Base-by-base conservation (phyloP, 495 filamentous ascomycete species). In the Penicillium cataractarum region DNA sequence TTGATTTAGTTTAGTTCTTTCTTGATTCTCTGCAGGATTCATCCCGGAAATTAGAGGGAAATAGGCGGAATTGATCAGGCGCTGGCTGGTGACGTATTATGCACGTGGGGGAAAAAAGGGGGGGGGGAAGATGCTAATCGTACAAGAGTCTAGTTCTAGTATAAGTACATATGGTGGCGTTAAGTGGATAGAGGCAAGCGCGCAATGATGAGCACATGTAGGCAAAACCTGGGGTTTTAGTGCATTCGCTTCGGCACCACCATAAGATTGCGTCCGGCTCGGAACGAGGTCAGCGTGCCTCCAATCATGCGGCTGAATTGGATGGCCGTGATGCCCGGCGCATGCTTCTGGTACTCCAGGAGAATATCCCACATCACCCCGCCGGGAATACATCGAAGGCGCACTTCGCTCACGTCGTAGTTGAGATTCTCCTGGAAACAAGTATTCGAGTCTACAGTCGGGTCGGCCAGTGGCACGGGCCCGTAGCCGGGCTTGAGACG, bases 401-500 rank as follows among this genome's bases (percentile, higher is more conserved):
- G 71, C 17, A 70, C 60, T 1, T 66, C 66, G n/a, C 60, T 70
- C 0, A 80, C 57, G 39, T 79, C 76, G 58, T 79, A 80, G 42
- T 79, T 69, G 5, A 78, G 56, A 31, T 76, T 75, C 21, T 72
- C 70, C 51, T 78, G 74, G 64, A 68, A 76, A 37, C 60, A 66
- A 5, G 55, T n/a, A 1, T 52, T 55, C 0, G 76, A 66, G 39
- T 77, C 73, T 0, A 42, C 62, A 6, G 61, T 31, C 7, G 50
- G 33, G 27, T 61, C 58, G 21, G 59, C 55, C 21, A 63, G 57
- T 12, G 69, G 40, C 21, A 67, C 39, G 17, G 66, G 61, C 12
- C 74, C 75, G 37, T 57, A 69, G 12, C 72, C 70, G 12, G 76
- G 63, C 50, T 74, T 76, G 26, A 73, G 70, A 2, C 71, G 65